Conservation (phyloP, 257 asterid genomes). For the Capsicum chinense region DNA sequence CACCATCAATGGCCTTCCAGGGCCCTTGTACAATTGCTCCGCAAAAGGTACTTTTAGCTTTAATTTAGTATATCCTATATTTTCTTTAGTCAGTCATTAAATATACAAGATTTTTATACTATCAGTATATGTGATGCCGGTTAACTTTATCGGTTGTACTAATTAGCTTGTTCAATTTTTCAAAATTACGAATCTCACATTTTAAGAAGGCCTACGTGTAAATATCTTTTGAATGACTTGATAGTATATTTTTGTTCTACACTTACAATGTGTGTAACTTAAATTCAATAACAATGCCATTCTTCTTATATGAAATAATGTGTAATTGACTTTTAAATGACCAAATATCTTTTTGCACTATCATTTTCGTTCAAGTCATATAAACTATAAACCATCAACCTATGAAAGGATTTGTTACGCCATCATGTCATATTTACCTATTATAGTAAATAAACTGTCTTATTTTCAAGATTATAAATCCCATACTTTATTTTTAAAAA, state of each 20-base stretch:
- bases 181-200: not conserved
- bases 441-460: not conserved
- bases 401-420: not conserved
- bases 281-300: too few relatives aligned
- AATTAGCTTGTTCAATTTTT: not conserved
- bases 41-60: conserved; percentile 33
- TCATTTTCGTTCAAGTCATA: too few relatives aligned
- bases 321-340: not conserved
- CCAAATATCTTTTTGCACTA: too few relatives aligned
- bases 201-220: not conserved
- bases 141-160: not conserved
- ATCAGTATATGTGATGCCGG: not conserved
- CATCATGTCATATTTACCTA: not conserved
- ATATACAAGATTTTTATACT: not conserved
- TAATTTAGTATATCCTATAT: not conserved
- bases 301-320: not conserved
- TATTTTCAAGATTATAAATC: not conserved
- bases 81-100: too few relatives aligned
- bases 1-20: conserved; percentile 54
- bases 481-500: too few relatives aligned
- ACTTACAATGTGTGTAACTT: not conserved
- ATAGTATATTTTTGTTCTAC: not conserved
- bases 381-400: not conserved
- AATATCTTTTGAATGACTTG: not conserved
- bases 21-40: conserved; percentile 46